These are phyloP conservation scores for Coleophoma crateriformis DNA, from an alignment of 2,329 filamentous ascomycete genomes.

Conservation along the genomic window DNA sequence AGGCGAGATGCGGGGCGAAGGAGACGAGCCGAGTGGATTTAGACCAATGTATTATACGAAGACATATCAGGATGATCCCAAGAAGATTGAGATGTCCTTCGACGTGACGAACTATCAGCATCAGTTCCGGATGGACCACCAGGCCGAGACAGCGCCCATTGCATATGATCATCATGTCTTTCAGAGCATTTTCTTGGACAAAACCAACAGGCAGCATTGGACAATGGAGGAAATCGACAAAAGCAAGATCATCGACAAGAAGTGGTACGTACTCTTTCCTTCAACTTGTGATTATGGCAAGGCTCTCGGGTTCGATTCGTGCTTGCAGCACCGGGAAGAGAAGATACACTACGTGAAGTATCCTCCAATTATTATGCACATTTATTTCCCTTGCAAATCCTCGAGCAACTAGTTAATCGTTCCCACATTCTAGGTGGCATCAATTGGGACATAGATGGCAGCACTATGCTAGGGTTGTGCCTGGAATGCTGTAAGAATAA, in stretches of 20 bases:
- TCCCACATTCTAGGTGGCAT: conserved; percentile 40
- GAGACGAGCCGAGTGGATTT: conserved; percentile 46
- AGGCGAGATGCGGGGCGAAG: conserved; percentile 42
- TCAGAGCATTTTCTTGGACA: conserved; percentile 64
- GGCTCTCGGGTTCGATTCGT: too few relatives aligned
- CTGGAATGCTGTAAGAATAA: conserved; percentile 52
- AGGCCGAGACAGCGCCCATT: conserved; percentile 18
- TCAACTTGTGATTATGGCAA: too few relatives aligned
- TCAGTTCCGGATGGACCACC: conserved; percentile 48
- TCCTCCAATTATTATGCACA: too few relatives aligned
- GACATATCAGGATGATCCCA: conserved; percentile 48
- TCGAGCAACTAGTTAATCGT: neutral
- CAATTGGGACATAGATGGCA: conserved; percentile 60
- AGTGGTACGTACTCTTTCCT: conserved; percentile 37
- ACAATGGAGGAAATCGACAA: conserved; percentile 52
- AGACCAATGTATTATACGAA: conserved; percentile 63
- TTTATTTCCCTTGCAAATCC: too few relatives aligned
- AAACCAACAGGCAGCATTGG: conserved; percentile 50
- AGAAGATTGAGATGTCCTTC: conserved; percentile 64
- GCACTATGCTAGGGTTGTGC: conserved; percentile 60
- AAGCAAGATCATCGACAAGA: conserved; percentile 53
- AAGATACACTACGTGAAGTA: too few relatives aligned
- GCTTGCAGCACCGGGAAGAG: too few relatives aligned
- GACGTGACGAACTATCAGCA: conserved; percentile 73
- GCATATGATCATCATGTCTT: conserved; percentile 55